Evolutionary conservation across 1,139 yeast genomes (phyloP).

Genomic region (Arxiozyma slooffiae): DNA sequence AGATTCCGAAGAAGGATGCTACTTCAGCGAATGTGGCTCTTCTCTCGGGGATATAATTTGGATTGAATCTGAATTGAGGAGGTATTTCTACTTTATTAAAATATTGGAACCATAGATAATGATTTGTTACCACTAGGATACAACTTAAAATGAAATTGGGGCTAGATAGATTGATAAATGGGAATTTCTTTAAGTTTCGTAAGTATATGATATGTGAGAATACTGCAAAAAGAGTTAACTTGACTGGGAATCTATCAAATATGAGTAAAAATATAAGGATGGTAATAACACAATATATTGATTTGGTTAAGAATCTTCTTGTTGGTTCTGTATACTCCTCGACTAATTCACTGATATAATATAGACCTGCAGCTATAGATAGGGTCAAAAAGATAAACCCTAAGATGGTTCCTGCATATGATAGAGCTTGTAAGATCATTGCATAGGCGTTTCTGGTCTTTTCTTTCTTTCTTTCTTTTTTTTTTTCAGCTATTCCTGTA

Average conservation of each 20-base stretch:
- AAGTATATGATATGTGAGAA: constrained; percentile 62
- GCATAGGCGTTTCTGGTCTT: background rate
- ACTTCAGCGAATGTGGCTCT: constrained; percentile 80
- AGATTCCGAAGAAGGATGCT: constrained; percentile 85
- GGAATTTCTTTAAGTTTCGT: constrained; percentile 71
- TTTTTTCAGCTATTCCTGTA: background rate
- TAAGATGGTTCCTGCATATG: constrained; percentile 59
- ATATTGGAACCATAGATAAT: constrained; percentile 81
- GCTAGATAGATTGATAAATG: constrained; percentile 66
- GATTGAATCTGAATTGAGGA: constrained; percentile 42
- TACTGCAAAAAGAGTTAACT: constrained; percentile 54
- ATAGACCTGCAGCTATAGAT: constrained; percentile 79
- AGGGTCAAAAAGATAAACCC: constrained; percentile 70
- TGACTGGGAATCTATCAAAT: constrained; percentile 71
- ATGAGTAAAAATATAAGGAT: constrained; percentile 48
- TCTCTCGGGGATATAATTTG: constrained; percentile 53
- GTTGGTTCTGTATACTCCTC: constrained; percentile 91
- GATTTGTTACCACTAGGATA: constrained; percentile 65
- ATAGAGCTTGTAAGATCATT: constrained; percentile 44
- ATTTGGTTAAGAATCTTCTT: constrained; percentile 50
- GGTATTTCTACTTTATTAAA: constrained; percentile 57
- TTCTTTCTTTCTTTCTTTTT: background rate
- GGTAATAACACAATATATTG: constrained; percentile 51
- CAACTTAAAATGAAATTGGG: constrained; percentile 66
- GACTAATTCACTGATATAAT: constrained; percentile 81